phyloP scores from a whole-genome alignment of 805 yeast genomes.

The Zygoascus ofunaensis region DNA sequence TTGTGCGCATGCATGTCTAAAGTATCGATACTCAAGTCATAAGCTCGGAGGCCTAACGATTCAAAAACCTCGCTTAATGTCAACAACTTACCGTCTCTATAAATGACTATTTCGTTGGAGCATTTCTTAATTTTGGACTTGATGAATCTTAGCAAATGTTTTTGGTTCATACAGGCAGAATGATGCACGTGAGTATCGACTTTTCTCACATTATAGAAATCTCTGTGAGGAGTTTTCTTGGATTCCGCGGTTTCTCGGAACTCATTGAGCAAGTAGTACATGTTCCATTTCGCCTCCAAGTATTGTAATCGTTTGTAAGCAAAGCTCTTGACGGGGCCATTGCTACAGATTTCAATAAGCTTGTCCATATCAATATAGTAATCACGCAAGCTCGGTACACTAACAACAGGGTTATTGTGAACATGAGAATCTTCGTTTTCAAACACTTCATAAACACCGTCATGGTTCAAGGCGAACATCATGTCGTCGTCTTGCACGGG shows the following conservation, averaged over 20 bases:
- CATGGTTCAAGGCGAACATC: constrained; percentile 42
- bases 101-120: constrained; percentile 84
- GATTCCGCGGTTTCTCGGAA: constrained; percentile 87
- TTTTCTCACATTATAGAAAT: constrained; percentile 90
- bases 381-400: constrained; percentile 72
- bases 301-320: constrained; percentile 91
- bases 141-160: constrained; percentile 87
- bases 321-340: constrained; percentile 94
- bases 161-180: constrained; percentile 98
- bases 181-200: constrained; percentile 99
- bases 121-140: constrained; percentile 84
- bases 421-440: constrained; percentile 24
- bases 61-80: constrained; percentile 85
- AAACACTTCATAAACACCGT: constrained; percentile 63
- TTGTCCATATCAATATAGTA: constrained; percentile 76
- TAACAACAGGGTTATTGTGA: constrained; percentile 35
- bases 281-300: constrained; percentile 92
- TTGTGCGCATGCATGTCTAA: constrained; percentile 99
- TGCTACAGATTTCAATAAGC: constrained; percentile 67
- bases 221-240: constrained; percentile 92
- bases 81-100: constrained; percentile 82
- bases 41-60: constrained; percentile 83
- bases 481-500: constrained; percentile 40
- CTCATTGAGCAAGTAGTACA: constrained; percentile 80
- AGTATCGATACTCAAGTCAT: constrained; percentile 91